These are phyloP conservation scores for Curvularia eragrostidis DNA, from an alignment of 2,329 filamentous ascomycete genomes.

Conservation along the genomic window DNA sequence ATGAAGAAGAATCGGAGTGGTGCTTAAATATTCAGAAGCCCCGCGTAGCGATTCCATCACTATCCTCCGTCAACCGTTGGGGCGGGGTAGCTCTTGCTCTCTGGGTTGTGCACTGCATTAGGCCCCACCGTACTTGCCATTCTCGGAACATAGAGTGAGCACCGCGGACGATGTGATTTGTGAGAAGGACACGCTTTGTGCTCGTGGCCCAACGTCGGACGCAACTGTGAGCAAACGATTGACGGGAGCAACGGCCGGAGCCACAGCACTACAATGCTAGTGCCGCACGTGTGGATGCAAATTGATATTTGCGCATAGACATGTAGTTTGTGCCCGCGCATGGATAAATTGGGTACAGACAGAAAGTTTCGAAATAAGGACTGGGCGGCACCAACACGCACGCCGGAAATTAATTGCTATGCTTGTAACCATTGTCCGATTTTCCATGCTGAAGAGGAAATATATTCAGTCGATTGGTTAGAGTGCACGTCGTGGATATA, in stretches of 20 bases:
- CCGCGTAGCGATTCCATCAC: conserved; percentile 12
- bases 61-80: conserved; percentile 33
- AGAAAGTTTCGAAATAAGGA: neutral
- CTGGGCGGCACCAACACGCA: neutral
- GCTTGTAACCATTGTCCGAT: neutral
- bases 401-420: neutral
- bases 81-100: conserved; percentile 35
- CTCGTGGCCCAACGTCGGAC: conserved; percentile 5
- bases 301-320: neutral
- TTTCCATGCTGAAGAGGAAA: neutral
- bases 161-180: conserved; percentile 16
- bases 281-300: neutral
- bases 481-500: neutral
- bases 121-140: conserved; percentile 16
- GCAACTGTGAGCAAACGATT: conserved; percentile 8
- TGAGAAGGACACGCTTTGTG: conserved; percentile 2
- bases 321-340: neutral
- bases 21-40: conserved; percentile 32
- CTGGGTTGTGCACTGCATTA: conserved; percentile 6
- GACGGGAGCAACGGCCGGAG: neutral
- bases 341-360: neutral
- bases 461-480: neutral
- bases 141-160: conserved; percentile 5
- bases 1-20: conserved; percentile 7
- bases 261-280: conserved; percentile 1